Evolutionary conservation across 2,329 filamentous ascomycete genomes (phyloP).

Genomic region (Penicillium brasilianum): DNA sequence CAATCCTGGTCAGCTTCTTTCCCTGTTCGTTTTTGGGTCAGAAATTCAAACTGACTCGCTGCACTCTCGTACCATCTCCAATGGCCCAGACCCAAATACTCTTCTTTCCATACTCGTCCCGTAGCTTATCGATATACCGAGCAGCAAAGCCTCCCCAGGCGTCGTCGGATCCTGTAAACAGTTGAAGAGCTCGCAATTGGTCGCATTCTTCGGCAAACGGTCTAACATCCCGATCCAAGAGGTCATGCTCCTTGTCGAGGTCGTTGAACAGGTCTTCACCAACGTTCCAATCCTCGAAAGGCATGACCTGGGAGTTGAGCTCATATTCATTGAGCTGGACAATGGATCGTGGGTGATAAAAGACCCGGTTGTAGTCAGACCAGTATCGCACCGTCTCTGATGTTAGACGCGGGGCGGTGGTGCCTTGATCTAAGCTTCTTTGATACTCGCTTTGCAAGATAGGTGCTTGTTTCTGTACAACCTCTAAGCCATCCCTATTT

Average conservation of each 20-base stretch:
- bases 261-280: constrained; percentile 76
- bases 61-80: constrained; percentile 64
- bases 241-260: constrained; percentile 78
- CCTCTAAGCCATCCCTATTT: constrained; percentile 67
- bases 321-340: constrained; percentile 88
- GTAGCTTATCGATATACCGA: constrained; percentile 74
- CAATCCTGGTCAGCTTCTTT: constrained; percentile 13
- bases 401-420: constrained; percentile 66
- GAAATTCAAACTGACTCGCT: constrained; percentile 54
- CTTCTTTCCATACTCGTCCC: constrained; percentile 90
- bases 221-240: constrained; percentile 87
- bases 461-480: constrained; percentile 69
- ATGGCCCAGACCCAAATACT: constrained; percentile 86
- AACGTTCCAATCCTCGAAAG: constrained; percentile 76
- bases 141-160: constrained; percentile 80
- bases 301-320: constrained; percentile 76
- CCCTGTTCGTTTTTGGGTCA: constrained; percentile 7
- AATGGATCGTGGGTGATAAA: constrained; percentile 85
- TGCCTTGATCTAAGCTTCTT: constrained; percentile 74
- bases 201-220: constrained; percentile 93
- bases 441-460: constrained; percentile 79
- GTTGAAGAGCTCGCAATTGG: constrained; percentile 84
- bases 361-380: constrained; percentile 95
- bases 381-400: constrained; percentile 83
- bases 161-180: constrained; percentile 74